phyloP scores from a whole-genome alignment of 1,284 basidiomycete genomes.

The Wolfiporia cocos region DNA sequence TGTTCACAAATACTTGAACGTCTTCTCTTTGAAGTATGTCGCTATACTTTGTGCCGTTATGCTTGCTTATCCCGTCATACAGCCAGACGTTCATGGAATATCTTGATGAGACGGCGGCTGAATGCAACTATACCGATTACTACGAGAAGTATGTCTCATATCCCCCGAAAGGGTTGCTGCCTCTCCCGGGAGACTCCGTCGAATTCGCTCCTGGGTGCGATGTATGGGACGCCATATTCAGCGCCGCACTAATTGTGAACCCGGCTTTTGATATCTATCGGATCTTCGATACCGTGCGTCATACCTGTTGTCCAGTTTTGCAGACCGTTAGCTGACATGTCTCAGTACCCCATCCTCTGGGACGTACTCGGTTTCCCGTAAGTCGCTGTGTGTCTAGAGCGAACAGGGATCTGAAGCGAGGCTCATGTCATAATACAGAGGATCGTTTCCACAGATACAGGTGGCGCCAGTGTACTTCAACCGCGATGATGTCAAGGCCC shows the following conservation, averaged over 20 bases:
- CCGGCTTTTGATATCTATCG: conserved; percentile 74
- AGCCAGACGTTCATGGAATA: conserved; percentile 58
- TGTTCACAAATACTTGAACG: conserved; percentile 61
- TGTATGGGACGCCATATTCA: conserved; percentile 57
- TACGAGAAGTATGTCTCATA: conserved; percentile 55
- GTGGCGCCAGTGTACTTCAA: conserved; percentile 54
- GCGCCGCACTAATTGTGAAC: conserved; percentile 54
- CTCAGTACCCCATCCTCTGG: conserved; percentile 53
- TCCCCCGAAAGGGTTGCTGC: conserved; percentile 55
- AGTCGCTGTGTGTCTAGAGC: conserved; percentile 15
- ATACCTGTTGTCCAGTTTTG: background rate
- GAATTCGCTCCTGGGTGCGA: conserved; percentile 48
- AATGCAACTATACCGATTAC: conserved; percentile 63
- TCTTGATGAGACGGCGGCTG: conserved; percentile 44
- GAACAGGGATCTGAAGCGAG: background rate
- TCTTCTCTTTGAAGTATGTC: conserved; percentile 65
- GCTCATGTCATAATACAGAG: conserved; percentile 17
- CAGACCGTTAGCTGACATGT: background rate
- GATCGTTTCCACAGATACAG: conserved; percentile 48
- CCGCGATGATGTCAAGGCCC: conserved; percentile 63
- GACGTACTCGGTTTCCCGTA: conserved; percentile 76
- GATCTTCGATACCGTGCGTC: conserved; percentile 57
- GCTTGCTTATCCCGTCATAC: background rate
- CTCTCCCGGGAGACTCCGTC: conserved; percentile 47
- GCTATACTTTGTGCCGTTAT: background rate